A percentile compares a stretch with the other conserved stretches of the same genome.
Evolutionary conservation across 768 basidiomycete genomes (phyloP).

Genomic region (Boletus pseudo-olivaceus): DNA sequence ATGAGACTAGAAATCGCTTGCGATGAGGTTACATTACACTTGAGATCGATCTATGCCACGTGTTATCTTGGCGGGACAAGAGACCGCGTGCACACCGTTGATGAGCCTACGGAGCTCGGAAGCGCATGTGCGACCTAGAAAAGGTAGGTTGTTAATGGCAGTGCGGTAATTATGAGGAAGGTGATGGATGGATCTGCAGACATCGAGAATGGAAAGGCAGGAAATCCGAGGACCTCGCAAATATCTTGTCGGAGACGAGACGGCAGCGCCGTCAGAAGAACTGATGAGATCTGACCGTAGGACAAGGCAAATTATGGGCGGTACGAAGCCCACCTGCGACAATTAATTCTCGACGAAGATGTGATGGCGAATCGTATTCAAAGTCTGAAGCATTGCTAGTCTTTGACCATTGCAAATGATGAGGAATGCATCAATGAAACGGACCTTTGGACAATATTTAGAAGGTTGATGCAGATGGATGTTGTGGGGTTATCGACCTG

Average conservation of each 20-base stretch:
- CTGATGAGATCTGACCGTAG: neutral
- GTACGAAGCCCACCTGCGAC: conserved; percentile 5
- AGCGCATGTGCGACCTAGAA: conserved; percentile 41
- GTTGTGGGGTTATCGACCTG: neutral
- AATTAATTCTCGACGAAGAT: conserved; percentile 1
- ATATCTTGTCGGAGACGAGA: conserved; percentile 53
- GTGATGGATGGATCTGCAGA: conserved; percentile 56
- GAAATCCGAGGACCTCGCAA: conserved; percentile 48
- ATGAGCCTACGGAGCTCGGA: conserved; percentile 33
- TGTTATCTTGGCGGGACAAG: neutral
- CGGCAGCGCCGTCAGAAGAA: conserved; percentile 41
- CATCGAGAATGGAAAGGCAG: conserved; percentile 45
- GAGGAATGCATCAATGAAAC: neutral
- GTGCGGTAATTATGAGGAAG: conserved; percentile 49
- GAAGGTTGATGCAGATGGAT: neutral
- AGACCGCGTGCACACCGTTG: neutral
- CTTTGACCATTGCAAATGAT: neutral
- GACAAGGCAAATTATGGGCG: neutral
- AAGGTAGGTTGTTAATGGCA: conserved; percentile 44
- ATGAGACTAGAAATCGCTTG: neutral
- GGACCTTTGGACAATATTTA: neutral
- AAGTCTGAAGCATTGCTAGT: neutral
- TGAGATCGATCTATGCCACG: neutral
- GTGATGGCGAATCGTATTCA: neutral
- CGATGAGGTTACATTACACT: neutral